Evolutionary conservation across 805 yeast genomes (phyloP), one percentile per base, ranked within the genome.

Genomic region (Cyberlindnera xishuangbannaensis): DNA sequence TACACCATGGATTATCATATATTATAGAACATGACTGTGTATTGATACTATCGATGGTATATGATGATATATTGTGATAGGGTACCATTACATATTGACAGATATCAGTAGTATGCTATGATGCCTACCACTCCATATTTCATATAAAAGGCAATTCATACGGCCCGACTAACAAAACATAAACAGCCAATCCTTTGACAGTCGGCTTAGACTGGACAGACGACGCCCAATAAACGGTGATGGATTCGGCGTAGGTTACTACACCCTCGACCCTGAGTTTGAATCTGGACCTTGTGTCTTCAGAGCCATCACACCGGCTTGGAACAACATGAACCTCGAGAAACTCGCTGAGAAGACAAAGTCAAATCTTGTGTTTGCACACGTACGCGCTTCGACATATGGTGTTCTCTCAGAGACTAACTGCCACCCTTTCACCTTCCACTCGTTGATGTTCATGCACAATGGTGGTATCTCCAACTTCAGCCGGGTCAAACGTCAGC

Each of bases 241-340:
- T 58, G 98, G 98, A 1, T 92, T 92, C 58, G 98, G 98, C 2
- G 90, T 92, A 15, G 97, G 97, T 1, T 92, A 92, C 61, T 92
- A 92, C 53, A 68, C 78, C 4, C 48, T 63, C n/a, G 82, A 74
- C 28, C 61, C 61, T 8, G 78, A 74, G 30, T 58, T 72, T 14
- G 73, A 70, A 25, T 73, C 76, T 27, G 83, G 86, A 2, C 97
- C 98, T 17, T 92, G 97, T 58, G 71, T 87, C 3, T 92, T 84
- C 64, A 79, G 86, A 47, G 97, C 97, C 10, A 92, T 88, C 30
- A 92, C 98, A 0, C 98, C 98, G 0, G 95, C 96, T 1, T 92
- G 98, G 98, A 92, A 92, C 61, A 92, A 92, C 58, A 76, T 83
- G 51, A 92, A 92, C 51, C 63, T 92, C 36, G 90, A 85, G 39